A percentile compares a stretch with the other conserved stretches of the same genome.
These are phyloP conservation scores for Gardenia jasminoides DNA, from an alignment of 257 asterid species.

Conservation along the genomic window DNA sequence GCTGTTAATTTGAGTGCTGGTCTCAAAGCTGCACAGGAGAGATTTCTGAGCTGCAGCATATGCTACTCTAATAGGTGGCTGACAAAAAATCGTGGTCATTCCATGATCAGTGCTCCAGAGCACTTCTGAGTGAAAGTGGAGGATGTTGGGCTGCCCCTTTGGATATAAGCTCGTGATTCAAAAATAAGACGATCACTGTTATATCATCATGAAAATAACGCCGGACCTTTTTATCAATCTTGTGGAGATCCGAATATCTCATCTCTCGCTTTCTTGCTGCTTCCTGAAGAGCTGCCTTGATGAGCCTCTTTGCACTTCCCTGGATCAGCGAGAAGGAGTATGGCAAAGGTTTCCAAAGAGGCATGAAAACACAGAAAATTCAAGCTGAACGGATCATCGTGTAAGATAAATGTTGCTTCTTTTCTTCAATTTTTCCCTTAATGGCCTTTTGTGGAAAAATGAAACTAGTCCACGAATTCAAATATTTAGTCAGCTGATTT, in stretches of 20 bases:
- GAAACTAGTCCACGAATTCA: neutral
- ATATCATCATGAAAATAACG: constrained; percentile 43
- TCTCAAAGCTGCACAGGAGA: neutral
- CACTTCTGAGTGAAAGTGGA: constrained; percentile 32
- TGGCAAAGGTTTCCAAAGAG: neutral
- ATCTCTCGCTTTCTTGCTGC: constrained; percentile 45
- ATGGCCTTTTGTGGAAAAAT: neutral
- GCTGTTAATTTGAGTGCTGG: neutral
- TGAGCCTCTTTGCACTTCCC: constrained; percentile 43
- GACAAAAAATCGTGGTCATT: constrained; percentile 11
- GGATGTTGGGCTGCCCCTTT: constrained; percentile 31
- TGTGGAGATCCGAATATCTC: constrained; percentile 34
- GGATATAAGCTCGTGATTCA: constrained; percentile 34
- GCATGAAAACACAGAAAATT: neutral
- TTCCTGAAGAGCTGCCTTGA: constrained; percentile 40
- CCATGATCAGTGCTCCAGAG: constrained; percentile 25
- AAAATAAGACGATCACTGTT: constrained; percentile 36
- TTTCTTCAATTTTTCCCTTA: neutral
- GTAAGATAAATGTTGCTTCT: neutral
- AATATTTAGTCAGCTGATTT: no score
- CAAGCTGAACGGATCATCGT: neutral
- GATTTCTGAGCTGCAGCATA: constrained; percentile 7
- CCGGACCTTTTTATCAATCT: constrained; percentile 37
- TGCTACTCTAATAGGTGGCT: neutral
- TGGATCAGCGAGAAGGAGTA: constrained; percentile 11